Evolutionary conservation across 2,329 filamentous ascomycete genomes (phyloP).

Genomic region (Thermoascus crustaceus): DNA sequence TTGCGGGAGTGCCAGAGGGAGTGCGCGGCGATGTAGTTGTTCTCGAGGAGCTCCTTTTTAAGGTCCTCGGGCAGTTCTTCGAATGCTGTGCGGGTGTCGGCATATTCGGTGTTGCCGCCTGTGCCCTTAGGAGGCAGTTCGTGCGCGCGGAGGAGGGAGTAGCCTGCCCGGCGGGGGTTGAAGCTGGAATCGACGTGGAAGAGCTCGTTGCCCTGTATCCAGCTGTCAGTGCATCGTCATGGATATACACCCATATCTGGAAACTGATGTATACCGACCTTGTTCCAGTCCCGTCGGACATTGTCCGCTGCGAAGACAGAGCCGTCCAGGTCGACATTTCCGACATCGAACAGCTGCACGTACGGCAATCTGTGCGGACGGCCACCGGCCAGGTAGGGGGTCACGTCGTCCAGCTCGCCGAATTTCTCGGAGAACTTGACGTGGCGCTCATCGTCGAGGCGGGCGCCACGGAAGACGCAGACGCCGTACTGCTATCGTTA

Average conservation of each 20-base stretch:
- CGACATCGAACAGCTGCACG: slow-evolving; percentile 50
- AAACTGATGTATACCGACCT: too few relatives aligned
- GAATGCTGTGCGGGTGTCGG: slow-evolving; percentile 46
- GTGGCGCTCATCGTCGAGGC: slow-evolving; percentile 44
- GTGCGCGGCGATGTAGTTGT: slow-evolving; percentile 42
- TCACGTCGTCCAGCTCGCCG: slow-evolving; percentile 50
- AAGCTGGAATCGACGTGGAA: slow-evolving; percentile 51
- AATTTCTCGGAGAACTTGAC: slow-evolving; percentile 44
- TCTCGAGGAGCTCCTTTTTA: slow-evolving; percentile 25
- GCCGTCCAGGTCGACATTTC: slow-evolving; percentile 46
- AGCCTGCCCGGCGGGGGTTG: slow-evolving; percentile 47
- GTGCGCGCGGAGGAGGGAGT: slow-evolving; percentile 45
- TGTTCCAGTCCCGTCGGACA: slow-evolving; percentile 34
- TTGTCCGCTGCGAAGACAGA: slow-evolving; percentile 34
- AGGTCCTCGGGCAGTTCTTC: slow-evolving; percentile 36
- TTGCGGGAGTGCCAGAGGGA: slow-evolving; percentile 45
- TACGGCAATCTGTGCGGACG: slow-evolving; percentile 42
- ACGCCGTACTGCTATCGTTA: slow-evolving; percentile 50
- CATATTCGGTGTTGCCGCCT: slow-evolving; percentile 47
- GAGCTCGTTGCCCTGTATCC: slow-evolving; percentile 38
- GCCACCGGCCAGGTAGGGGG: slow-evolving; percentile 40
- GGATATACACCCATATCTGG: slow-evolving; percentile 1
- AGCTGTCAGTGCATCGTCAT: background rate
- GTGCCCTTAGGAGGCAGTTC: slow-evolving; percentile 40
- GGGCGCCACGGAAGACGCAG: slow-evolving; percentile 44